Conservation (phyloP, 2,329 filamentous ascomycete species). For the Pseudogymnoascus verrucosus region DNA sequence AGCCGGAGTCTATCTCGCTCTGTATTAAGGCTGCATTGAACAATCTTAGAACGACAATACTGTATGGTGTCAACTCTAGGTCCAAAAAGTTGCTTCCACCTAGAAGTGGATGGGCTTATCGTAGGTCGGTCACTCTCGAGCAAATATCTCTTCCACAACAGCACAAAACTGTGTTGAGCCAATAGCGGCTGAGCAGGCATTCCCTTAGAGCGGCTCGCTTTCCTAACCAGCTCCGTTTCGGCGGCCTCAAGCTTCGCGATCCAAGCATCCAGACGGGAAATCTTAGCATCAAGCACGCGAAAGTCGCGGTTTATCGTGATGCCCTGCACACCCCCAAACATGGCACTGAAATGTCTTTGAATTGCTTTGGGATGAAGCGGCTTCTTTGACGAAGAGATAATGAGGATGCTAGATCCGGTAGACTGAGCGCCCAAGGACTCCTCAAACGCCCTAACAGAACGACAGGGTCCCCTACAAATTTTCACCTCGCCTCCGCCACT, state of each 20-base stretch:
- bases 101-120: conserved; percentile 60
- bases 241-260: conserved; percentile 67
- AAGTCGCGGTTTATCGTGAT: conserved; percentile 90
- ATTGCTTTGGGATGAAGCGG: conserved; percentile 78
- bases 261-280: conserved; percentile 61
- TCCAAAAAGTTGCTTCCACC: conserved; percentile 71
- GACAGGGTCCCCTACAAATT: too few relatives aligned
- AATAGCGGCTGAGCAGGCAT: neutral
- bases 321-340: conserved; percentile 82
- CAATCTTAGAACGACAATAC: conserved; percentile 74
- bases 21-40: conserved; percentile 79
- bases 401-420: conserved; percentile 68
- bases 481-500: too few relatives aligned
- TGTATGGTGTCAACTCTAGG: conserved; percentile 90
- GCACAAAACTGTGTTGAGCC: neutral
- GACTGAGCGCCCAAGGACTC: conserved; percentile 68
- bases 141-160: neutral
- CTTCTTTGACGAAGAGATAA: conserved; percentile 76
- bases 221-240: conserved; percentile 72
- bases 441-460: too few relatives aligned
- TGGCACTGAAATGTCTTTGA: conserved; percentile 78
- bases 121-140: conserved; percentile 64
- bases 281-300: conserved; percentile 71
- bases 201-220: conserved; percentile 48
- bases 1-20: conserved; percentile 75